Evolutionary conservation across 345 rosid genomes (phyloP), one percentile per base, ranked within the genome.

Genomic region (Salix exigua): DNA sequence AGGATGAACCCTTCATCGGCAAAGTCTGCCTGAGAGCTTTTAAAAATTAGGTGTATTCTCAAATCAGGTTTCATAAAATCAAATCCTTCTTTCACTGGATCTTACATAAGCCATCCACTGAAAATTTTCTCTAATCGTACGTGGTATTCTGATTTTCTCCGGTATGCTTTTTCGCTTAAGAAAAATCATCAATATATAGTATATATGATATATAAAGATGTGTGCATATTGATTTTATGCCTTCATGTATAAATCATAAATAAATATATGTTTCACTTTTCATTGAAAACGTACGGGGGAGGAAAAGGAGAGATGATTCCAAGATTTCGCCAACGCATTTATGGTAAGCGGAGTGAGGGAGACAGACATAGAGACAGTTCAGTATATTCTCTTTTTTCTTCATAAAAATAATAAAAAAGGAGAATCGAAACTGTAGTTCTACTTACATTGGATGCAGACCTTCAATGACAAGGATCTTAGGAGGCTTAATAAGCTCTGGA

Each of bases 371-470:
- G 28, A 3, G 28, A 19, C 23, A 51, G 58, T 17, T 6, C 10
- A 51, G 58, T 58, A 10, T 10, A 23, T 58, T 25, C 62, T 58
- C 10, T 40, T 40, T 38, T 8, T 40, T 40, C 3, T 21, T 55
- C 28, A n/a, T 55, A 8, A 55, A n/a, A 55, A 53, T 40, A 25
- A 46, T 46, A 46, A 14, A 13, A 66, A 40, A 42, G 26, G 63
- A 51, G 66, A 10, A 18, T 50, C 37, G 21, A 53, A 10, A 25
- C 21, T 37, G 66, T 65, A 55, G 50, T 66, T 18, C 25, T 25
- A 80, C 97, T 93, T 88, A 96, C 99, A 96, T 93, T 46, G 99
- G 99, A 71, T 96, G 99, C 70, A 96, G 83, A 26, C 99, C 99
- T 92, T 96, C 99, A 79, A 96, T 93, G 76, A 96, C 98, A 64